Conservation (phyloP, 2,329 filamentous ascomycete genomes). For the Cercospora sojina region DNA sequence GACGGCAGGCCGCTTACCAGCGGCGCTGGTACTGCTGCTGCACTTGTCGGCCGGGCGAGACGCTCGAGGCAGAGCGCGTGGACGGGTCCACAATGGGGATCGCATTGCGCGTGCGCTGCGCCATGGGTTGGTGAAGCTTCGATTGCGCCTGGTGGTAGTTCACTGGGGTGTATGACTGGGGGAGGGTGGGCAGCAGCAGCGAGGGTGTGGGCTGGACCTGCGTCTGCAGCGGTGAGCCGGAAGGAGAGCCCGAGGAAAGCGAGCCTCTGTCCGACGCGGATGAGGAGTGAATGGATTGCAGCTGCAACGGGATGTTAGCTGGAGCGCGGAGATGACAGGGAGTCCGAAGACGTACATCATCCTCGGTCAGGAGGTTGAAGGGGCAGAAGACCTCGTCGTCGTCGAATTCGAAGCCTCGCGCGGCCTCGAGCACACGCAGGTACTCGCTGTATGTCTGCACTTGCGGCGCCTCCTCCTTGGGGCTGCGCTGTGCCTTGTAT, state of each 20-base stretch:
- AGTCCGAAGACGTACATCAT: slow-evolving; percentile 64
- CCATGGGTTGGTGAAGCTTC: slow-evolving; percentile 88
- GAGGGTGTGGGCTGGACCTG: slow-evolving; percentile 69
- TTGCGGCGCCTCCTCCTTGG: slow-evolving; percentile 85
- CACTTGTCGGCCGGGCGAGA: slow-evolving; percentile 63
- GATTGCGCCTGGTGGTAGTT: slow-evolving; percentile 63
- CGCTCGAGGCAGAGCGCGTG: slow-evolving; percentile 84
- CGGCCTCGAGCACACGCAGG: slow-evolving; percentile 84
- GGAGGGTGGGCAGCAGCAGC: slow-evolving; percentile 66
- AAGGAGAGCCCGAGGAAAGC: slow-evolving; percentile 88
- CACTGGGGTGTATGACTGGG: slow-evolving; percentile 48
- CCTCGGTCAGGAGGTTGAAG: slow-evolving; percentile 79
- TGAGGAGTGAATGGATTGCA: slow-evolving; percentile 82
- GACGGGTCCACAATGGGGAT: slow-evolving; percentile 97
- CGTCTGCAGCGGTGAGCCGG: slow-evolving; percentile 86
- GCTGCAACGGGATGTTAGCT: slow-evolving; percentile 54
- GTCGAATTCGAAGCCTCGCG: slow-evolving; percentile 89
- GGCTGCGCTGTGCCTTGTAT: slow-evolving; percentile 72
- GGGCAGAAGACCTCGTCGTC: slow-evolving; percentile 97
- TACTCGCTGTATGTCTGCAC: slow-evolving; percentile 73
- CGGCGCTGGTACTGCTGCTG: slow-evolving; percentile 56
- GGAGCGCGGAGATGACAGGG: slow-evolving; percentile 24
- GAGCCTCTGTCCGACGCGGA: slow-evolving; percentile 89
- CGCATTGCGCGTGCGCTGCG: slow-evolving; percentile 86
- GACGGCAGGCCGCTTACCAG: slow-evolving; percentile 42